Percentiles rank a stretch among this genome's conserved stretches.
These are phyloP conservation scores for Penicillium paradoxum DNA, from an alignment of 495 filamentous ascomycete species.

Conservation along the genomic window DNA sequence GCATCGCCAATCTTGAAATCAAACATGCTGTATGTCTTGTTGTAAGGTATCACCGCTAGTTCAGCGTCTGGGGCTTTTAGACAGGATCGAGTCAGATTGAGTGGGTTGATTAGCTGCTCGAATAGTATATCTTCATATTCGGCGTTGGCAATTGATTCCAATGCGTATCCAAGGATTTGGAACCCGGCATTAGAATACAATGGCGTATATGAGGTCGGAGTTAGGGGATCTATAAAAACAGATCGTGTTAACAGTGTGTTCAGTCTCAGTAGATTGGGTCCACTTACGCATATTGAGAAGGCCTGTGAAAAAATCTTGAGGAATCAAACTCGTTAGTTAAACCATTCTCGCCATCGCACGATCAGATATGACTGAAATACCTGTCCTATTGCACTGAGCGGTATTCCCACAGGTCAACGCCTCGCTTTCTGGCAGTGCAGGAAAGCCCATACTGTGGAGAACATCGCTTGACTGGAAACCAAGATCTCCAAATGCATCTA, in stretches of 20 bases:
- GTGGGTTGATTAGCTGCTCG: conserved; percentile 30
- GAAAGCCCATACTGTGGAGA: conserved; percentile 31
- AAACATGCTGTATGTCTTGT: conserved; percentile 27
- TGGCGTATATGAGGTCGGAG: conserved; percentile 44
- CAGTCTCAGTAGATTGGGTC: not conserved
- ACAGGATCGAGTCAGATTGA: conserved; percentile 36
- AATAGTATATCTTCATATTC: conserved; percentile 10
- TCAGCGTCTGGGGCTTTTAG: conserved; percentile 26
- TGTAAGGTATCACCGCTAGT: conserved; percentile 35
- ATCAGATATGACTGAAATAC: conserved; percentile 4
- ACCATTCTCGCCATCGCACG: not conserved
- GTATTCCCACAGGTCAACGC: conserved; percentile 19
- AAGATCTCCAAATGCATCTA: conserved; percentile 23
- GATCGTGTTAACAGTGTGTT: not conserved
- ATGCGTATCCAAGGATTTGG: conserved; percentile 51
- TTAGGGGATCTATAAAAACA: conserved; percentile 37
- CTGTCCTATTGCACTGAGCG: conserved; percentile 17
- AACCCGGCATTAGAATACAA: conserved; percentile 59
- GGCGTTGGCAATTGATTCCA: conserved; percentile 32
- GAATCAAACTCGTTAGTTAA: not conserved
- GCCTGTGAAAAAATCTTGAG: conserved; percentile 49
- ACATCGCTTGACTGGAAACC: conserved; percentile 8
- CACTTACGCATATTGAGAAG: conserved; percentile 22
- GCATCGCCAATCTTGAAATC: conserved; percentile 39
- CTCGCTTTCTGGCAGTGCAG: conserved; percentile 17